phyloP scores from a whole-genome alignment of 2,329 filamentous ascomycete species.

The Penicillium sp. region DNA sequence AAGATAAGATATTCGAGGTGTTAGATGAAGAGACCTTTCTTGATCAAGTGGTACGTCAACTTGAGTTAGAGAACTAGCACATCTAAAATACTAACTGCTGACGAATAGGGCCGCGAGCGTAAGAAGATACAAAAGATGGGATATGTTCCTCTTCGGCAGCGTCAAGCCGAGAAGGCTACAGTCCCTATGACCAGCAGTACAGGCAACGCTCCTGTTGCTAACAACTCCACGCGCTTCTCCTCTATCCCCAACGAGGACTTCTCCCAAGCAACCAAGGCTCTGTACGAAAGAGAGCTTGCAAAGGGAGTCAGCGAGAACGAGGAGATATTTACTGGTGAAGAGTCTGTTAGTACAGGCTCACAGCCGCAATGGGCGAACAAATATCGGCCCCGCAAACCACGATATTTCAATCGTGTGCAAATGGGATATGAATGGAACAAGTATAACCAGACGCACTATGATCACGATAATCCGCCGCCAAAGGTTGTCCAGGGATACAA shows the following conservation, averaged over 20 bases:
- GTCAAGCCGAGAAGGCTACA: conserved; percentile 40
- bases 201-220: conserved; percentile 51
- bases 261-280: conserved; percentile 81
- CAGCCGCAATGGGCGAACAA: conserved; percentile 82
- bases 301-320: conserved; percentile 91
- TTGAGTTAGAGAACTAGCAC: too few relatives aligned
- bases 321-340: conserved; percentile 92
- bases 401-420: conserved; percentile 96
- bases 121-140: conserved; percentile 67
- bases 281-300: conserved; percentile 92
- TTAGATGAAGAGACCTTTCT: conserved; percentile 65
- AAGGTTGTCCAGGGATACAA: conserved; percentile 99
- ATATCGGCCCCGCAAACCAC: conserved; percentile 86
- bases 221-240: conserved; percentile 72
- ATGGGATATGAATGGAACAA: conserved; percentile 99
- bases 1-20: conserved; percentile 66
- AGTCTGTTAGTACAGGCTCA: conserved; percentile 68
- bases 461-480: conserved; percentile 95
- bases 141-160: conserved; percentile 66
- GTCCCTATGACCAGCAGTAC: conserved; percentile 39
- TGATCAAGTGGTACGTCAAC: conserved; percentile 55
- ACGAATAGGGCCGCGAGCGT: conserved; percentile 57
- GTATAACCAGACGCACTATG: conserved; percentile 99
- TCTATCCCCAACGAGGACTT: conserved; percentile 75
- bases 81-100: conserved; percentile 15